phyloP scores from a whole-genome alignment of 306 rosid genomes.

The Argentina anserina region DNA sequence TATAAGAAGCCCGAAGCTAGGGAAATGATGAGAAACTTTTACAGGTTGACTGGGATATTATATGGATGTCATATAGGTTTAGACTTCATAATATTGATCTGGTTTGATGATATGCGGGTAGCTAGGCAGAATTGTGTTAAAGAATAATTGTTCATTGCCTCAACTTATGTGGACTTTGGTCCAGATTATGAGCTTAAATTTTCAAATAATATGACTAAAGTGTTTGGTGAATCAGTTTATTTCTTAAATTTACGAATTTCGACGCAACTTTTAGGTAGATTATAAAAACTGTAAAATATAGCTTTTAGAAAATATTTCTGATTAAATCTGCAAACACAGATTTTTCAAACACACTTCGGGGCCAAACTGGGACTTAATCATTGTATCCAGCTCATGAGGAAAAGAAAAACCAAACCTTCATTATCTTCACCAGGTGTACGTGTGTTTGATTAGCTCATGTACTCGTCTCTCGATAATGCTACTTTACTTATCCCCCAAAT shows the following conservation, averaged over 20 bases:
- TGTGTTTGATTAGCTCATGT: conserved; percentile 5
- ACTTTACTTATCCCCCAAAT: neutral
- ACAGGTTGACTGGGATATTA: neutral
- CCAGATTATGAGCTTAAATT: too few relatives aligned
- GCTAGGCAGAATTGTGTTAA: neutral
- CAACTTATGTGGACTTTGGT: too few relatives aligned
- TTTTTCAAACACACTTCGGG: too few relatives aligned
- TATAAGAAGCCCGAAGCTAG: too few relatives aligned
- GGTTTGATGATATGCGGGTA: neutral
- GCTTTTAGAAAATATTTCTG: too few relatives aligned
- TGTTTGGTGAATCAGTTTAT: too few relatives aligned
- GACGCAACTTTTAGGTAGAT: too few relatives aligned
- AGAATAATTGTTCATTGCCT: neutral
- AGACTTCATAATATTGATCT: neutral
- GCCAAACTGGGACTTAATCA: too few relatives aligned
- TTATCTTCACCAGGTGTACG: neutral
- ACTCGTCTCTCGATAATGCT: neutral
- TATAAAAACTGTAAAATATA: too few relatives aligned
- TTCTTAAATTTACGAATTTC: too few relatives aligned
- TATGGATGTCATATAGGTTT: neutral
- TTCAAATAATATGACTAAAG: too few relatives aligned
- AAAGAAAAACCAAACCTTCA: conserved; percentile 2
- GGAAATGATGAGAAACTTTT: neutral
- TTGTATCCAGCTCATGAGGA: neutral
- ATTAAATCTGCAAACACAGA: too few relatives aligned